These are phyloP conservation scores for Tuber magnatum DNA, from an alignment of 495 filamentous ascomycete species.

Conservation along the genomic window DNA sequence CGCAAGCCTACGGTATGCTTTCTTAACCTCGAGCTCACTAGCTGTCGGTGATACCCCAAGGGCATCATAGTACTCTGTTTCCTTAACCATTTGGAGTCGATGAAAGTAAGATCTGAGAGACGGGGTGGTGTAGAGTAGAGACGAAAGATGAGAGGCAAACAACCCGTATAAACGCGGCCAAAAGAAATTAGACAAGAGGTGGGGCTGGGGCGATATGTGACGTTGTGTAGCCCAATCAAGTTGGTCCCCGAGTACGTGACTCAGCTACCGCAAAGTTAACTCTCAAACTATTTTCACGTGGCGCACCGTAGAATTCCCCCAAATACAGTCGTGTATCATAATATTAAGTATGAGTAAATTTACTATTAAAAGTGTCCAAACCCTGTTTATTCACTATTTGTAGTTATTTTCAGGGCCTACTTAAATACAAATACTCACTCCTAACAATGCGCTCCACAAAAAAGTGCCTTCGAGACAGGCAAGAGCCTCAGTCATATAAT, in stretches of 20 bases:
- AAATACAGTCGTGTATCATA: background rate
- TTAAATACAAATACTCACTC: background rate
- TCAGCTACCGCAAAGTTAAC: background rate
- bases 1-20: constrained; percentile 94
- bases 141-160: background rate
- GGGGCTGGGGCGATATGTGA: constrained; percentile 33
- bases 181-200: constrained; percentile 11
- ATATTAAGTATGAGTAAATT: too few species aligned
- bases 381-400: background rate
- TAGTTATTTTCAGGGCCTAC: background rate
- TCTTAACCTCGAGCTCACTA: constrained; percentile 95
- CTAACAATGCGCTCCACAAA: background rate
- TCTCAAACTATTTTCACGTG: background rate
- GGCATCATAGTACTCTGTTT: constrained; percentile 83
- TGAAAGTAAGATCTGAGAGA: background rate
- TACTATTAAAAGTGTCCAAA: background rate
- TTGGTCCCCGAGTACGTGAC: background rate
- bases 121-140: background rate
- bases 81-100: constrained; percentile 61
- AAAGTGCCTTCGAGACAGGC: background rate
- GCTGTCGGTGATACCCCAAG: constrained; percentile 82
- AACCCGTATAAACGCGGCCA: background rate
- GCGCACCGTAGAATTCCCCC: background rate
- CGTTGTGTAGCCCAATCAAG: constrained; percentile 13
- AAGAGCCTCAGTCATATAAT: background rate